Base-by-base conservation (phyloP, 495 filamentous ascomycete species). In the Lophium mytilinum region DNA sequence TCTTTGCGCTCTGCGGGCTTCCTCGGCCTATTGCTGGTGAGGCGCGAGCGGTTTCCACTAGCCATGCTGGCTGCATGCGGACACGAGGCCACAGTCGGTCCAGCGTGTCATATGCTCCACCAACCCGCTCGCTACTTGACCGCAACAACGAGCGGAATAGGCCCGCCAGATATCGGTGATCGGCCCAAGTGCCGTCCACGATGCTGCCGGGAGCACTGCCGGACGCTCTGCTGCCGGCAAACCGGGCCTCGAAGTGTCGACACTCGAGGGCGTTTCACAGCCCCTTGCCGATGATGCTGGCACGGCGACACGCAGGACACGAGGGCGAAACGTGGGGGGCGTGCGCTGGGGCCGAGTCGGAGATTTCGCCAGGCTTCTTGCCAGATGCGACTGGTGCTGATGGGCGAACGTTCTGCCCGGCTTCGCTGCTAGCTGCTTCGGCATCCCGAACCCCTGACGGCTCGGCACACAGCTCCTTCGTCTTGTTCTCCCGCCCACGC, bases 41-140 rank as follows among this genome's bases (percentile, higher is more conserved):
- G 36, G 59, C 59, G 34, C 14, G 37, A 19, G 37, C 41, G 43
- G 59, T 62, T 62, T 62, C 59, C 50, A 47, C 54, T 62, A 58
- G 50, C 49, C 24, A 50, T 42, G 36, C 50, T 50, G 54, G 51
- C 55, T 40, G 60, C 34, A 63, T 58, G 55, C 55, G 30, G 50
- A 58, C 55, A 48, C n/a, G 55, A 52, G 58, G 37, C 40, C 17
- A 21, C 19, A 14, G 56, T 33, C 57, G 51, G 18, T 15, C 15
- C 51, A 40, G 55, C 41, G 24, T 30, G 24, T 30, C 24, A 30
- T 30, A 6, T 6, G n/a, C 24, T 30, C 6, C 24, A 30, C 24
- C 24, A 30, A 30, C 24, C 3, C 24, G 3, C 24, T 30, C 24
- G 24, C 24, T 30, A 3, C 24, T 2, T 30, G 2, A 30, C 24